Percentiles rank a stretch among this genome's conserved stretches.
Conservation (phyloP, 768 basidiomycete genomes). For the Lactarius hengduanensis region DNA sequence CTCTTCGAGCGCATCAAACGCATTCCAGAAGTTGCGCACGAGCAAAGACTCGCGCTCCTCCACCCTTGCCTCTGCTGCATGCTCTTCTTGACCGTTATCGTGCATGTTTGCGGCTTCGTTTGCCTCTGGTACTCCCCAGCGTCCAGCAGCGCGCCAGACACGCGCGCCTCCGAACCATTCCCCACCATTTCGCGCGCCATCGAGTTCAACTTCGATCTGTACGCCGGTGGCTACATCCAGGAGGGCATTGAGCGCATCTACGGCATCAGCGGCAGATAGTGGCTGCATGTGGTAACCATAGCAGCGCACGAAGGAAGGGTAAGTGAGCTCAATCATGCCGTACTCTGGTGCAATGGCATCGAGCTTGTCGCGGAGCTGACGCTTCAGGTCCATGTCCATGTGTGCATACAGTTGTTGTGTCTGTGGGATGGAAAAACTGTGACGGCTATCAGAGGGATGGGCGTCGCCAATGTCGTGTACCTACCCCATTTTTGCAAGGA, state of each 20-base stretch:
- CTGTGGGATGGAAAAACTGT: slow-evolving; percentile 88
- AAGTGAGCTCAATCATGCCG: slow-evolving; percentile 88
- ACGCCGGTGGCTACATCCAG: slow-evolving; percentile 90
- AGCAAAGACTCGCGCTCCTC: slow-evolving; percentile 69
- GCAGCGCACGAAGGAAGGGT: slow-evolving; percentile 90
- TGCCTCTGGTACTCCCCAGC: slow-evolving; percentile 30
- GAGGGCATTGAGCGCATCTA: slow-evolving; percentile 84
- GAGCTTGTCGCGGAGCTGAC: slow-evolving; percentile 73
- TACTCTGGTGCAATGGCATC: slow-evolving; percentile 92
- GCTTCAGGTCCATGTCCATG: slow-evolving; percentile 96
- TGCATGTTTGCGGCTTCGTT: slow-evolving; percentile 25
- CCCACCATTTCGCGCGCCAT: slow-evolving; percentile 85
- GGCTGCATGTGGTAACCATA: slow-evolving; percentile 89
- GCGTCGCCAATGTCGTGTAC: slow-evolving; percentile 15
- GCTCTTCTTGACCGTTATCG: slow-evolving; percentile 30
- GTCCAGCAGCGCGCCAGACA: slow-evolving; percentile 55
- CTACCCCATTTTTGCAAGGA: slow-evolving; percentile 98
- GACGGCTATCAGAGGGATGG: slow-evolving; percentile 3
- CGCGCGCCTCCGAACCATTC: slow-evolving; percentile 93
- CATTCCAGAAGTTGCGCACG: slow-evolving; percentile 92
- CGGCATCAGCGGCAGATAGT: slow-evolving; percentile 87
- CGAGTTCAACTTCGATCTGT: slow-evolving; percentile 85
- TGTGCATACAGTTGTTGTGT: slow-evolving; percentile 92
- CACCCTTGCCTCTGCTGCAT: slow-evolving; percentile 36
- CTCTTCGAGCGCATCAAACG: slow-evolving; percentile 90